These are phyloP conservation scores for Persicaria tinctoria DNA, from an alignment of 148 eudicot species.

Conservation along the genomic window DNA sequence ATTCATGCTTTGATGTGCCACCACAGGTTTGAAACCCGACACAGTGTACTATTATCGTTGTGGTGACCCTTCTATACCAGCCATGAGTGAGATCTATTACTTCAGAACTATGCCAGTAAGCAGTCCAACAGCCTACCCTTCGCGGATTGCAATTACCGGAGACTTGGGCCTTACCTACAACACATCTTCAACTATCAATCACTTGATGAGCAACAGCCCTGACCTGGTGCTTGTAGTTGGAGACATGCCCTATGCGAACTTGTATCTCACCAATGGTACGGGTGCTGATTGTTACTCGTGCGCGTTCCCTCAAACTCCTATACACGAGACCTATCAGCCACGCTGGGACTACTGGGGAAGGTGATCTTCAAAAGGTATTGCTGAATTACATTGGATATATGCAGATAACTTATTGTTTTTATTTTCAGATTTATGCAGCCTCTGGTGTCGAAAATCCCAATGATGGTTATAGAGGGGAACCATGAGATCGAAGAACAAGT, in stretches of 20 bases:
- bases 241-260: constrained; percentile 76
- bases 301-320: constrained; percentile 63
- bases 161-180: constrained; percentile 91
- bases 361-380: constrained; percentile 20
- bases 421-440: constrained; percentile 73
- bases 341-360: constrained; percentile 99
- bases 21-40: constrained; percentile 55
- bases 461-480: constrained; percentile 96
- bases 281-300: constrained; percentile 92
- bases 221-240: constrained; percentile 82
- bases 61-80: constrained; percentile 74
- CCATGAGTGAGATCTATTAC: constrained; percentile 46
- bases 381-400: background rate
- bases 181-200: constrained; percentile 63
- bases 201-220: constrained; percentile 60
- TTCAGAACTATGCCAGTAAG: constrained; percentile 85
- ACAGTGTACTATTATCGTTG: constrained; percentile 71
- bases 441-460: constrained; percentile 68
- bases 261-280: constrained; percentile 85
- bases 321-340: constrained; percentile 95
- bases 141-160: constrained; percentile 64
- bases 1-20: background rate
- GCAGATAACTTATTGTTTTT: background rate
- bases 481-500: constrained; percentile 88
- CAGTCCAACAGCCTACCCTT: constrained; percentile 52